Evolutionary conservation across 495 filamentous ascomycete genomes (phyloP), one percentile per base, ranked within the genome.

Genomic region (Xylaria flabelliformis): DNA sequence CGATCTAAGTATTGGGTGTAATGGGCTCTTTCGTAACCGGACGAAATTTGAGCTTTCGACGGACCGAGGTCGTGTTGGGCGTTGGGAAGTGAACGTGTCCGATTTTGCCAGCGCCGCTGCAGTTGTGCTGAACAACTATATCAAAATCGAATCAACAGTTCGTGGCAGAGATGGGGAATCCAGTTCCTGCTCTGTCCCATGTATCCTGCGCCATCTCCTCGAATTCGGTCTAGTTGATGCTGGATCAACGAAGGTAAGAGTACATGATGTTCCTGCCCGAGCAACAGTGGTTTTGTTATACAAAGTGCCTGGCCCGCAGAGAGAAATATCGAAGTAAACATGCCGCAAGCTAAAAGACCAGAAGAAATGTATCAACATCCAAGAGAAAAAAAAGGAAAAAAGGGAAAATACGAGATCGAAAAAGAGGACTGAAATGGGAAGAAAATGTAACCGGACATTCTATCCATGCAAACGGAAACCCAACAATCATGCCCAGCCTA

Each of bases 191-290:
- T 62, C n/a, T 21, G 44, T 39, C 56, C 65, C 34, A 59, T 63
- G 21, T 50, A 5, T 24, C 64, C 46, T 15, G 63, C 70, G 50
- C 55, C 70, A 24, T 21, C 36, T 51, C 59, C 8, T 36, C 64
- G 2, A 32, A 34, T 32, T 44, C 65, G 26, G 41, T 63, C 64
- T n/a, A 24, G 34, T 59, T 39, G 50, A 59, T 42, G 42, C 64
- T 29, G 19, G 71, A 26, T 55, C 71, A 32, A 73, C 46, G 56
- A 73, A 68, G 56, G 21, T 61, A 51, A 63, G 46, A 53, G 61
- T 68, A 73, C 71, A 73, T 55, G 63, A 51, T 29, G 58, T 69
- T 64, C 56, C 71, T 73, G 55, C 71, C 71, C 29, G 64, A 73
- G 71, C 48, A 69, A 64, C 24, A 46, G 17, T 36, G 32, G 34